Evolutionary conservation across 768 basidiomycete species (phyloP).

Genomic region (Leccinum fibrillosum): DNA sequence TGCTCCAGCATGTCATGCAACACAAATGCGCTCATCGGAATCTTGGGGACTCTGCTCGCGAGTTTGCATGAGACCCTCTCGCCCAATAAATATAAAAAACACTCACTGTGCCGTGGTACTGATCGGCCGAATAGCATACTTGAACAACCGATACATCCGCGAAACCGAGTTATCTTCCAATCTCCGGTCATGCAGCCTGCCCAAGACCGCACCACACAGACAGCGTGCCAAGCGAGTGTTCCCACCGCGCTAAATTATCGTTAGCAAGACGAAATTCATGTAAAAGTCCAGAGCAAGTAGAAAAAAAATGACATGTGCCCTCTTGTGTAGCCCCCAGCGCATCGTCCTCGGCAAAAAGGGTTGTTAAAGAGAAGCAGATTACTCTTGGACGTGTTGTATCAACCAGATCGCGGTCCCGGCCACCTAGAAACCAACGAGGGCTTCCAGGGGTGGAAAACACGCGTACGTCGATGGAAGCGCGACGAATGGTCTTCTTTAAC

Average conservation of each 20-base stretch:
- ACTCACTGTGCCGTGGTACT: constrained; percentile 62
- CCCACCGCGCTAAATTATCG: constrained; percentile 45
- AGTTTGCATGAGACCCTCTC: not conserved
- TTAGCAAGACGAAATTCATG: constrained; percentile 19
- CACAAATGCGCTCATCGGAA: constrained; percentile 84
- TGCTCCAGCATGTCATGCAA: constrained; percentile 90
- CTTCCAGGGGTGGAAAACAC: constrained; percentile 36
- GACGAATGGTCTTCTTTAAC: constrained; percentile 90
- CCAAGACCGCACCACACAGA: constrained; percentile 79
- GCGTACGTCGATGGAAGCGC: constrained; percentile 57
- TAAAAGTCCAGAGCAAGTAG: constrained; percentile 1
- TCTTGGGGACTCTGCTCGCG: constrained; percentile 31
- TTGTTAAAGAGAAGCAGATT: constrained; percentile 74
- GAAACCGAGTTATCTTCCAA: constrained; percentile 28
- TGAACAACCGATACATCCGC: constrained; percentile 68
- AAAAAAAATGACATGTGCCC: constrained; percentile 52
- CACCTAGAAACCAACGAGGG: constrained; percentile 54
- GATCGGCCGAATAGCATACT: constrained; percentile 78
- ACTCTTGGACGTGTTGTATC: constrained; percentile 95
- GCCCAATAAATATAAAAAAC: not conserved
- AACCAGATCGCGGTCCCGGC: constrained; percentile 47
- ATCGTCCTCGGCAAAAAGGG: constrained; percentile 70
- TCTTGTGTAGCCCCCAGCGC: constrained; percentile 87
- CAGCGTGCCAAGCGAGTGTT: constrained; percentile 69
- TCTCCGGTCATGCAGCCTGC: constrained; percentile 59